Evolutionary conservation across 768 basidiomycete genomes (phyloP), one percentile per base, ranked within the genome.

Genomic region (Trametes gibbosa): DNA sequence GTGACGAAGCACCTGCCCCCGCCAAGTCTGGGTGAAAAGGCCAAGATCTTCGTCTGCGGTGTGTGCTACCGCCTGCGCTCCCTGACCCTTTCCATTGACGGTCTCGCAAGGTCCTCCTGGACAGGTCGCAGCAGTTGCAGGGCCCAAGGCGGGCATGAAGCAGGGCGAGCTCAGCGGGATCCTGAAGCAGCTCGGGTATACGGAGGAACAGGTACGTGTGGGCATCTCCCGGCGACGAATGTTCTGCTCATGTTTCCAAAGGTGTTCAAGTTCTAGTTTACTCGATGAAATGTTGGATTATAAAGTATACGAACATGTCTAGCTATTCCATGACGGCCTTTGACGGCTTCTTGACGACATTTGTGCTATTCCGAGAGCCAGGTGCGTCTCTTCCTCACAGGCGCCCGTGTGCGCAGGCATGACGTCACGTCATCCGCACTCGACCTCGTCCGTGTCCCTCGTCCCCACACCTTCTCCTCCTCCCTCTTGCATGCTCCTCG

Each of bases 31-130:
- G 82, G 80, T 8, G 84, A 91, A 57, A 95, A 94, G 75, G 80
- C 92, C 66, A 95, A 95, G 77, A 74, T 95, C 56, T 91, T 95
- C 70, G 75, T 98, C 23, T 98, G 95, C 69, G 95, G 93, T 85
- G 74, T 65, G 85, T 71, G 12, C 7, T n/a, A n/a, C 27, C 10
- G 5, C 19, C 10, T 8, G 34, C 13, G 7, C 21, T n/a, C 7
- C 8, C 10, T 24, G 17, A 1, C 3, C 1, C 10, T 5, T 21
- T 3, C 35, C 35, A 37, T 35, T 39, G 19, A 50, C 23, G 12
- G 35, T 19, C 46, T 62, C 17, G 23, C 57, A 86, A n/a, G 89
- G 92, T 7, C 92, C 92, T 13, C 96, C 95, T 13, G 83, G 82
- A 5, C 95, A 97, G 72, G 89, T 98, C n/a, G 80, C 80, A n/a